Base-by-base conservation (phyloP, 169 alveolate species). In the Plasmodium ovale region DNA sequence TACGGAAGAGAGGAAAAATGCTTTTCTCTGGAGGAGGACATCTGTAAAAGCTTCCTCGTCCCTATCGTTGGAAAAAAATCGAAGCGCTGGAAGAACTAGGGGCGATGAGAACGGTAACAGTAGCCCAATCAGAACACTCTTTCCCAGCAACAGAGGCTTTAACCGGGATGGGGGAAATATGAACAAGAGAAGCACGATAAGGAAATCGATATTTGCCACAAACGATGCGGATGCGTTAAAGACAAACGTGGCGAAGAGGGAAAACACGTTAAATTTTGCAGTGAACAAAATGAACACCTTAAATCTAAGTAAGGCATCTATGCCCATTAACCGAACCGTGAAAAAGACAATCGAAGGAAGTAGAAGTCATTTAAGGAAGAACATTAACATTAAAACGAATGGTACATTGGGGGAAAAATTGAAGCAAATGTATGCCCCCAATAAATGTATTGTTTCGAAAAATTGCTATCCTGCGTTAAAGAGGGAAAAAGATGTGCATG, bases 1-100 rank as follows among this genome's bases (percentile, higher is more conserved):
- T 60, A 60, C 10, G 31, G 44, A 14, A 12, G 71, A 31, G 31
- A 60, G 14, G 49, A 60, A 60, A 60, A 27, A 60, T 60, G n/a
- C 25, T 4, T 1, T 60, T 9, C 31, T 60, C 2, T 29, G 47
- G 19, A 27, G 6, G 14, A 60, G n/a, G 10, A 49, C 25, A 3
- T 9, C 39, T 1, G 39, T 27, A 9, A 27, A 60, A 7, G 71
- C 9, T 60, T 29, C 23, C 3, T 12, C 39, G n/a, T 2, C 19
- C 14, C 0, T 25, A 27, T 16, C 47, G 12, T 31, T 60, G 31
- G 31, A 60, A 3, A 60, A 53, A 53, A n/a, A n/a, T n/a, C n/a
- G n/a, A n/a, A n/a, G n/a, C n/a, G n/a, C n/a, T n/a, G n/a, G n/a
- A n/a, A 53, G 71, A 0, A 60, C 14, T 31, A 60, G 25, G 33